Evolutionary conservation across 441 rosid genomes (phyloP).

Genomic region (Flueggea neowawraea): DNA sequence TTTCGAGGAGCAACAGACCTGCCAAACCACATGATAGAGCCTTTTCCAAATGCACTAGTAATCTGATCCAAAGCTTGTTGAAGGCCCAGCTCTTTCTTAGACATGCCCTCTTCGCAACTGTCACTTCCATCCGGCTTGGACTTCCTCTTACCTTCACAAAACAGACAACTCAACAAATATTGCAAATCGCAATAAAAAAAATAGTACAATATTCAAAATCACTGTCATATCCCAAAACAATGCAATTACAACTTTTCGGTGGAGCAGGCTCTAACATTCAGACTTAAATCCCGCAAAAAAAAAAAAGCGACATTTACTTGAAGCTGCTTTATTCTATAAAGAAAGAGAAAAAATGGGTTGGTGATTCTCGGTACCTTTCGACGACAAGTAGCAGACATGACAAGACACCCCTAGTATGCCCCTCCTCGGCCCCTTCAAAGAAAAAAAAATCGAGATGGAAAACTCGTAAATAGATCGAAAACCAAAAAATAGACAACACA

Average conservation of each 20-base stretch:
- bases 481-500: not conserved
- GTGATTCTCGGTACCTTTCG: constrained; percentile 72
- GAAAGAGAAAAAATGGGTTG: not conserved
- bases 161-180: not conserved
- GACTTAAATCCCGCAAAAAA: too few species aligned
- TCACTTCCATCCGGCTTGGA: constrained; percentile 76
- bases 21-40: constrained; percentile 97
- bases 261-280: too few species aligned
- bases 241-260: too few species aligned
- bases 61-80: constrained; percentile 91
- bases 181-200: not conserved
- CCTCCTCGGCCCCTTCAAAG: not conserved
- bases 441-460: not conserved
- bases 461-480: too few species aligned
- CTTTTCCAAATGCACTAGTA: constrained; percentile 75
- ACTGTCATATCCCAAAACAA: too few species aligned
- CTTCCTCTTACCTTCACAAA: constrained; percentile 54
- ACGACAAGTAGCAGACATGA: constrained; percentile 49
- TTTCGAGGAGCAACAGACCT: constrained; percentile 55
- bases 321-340: not conserved
- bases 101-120: constrained; percentile 64
- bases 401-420: constrained; percentile 42
- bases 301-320: too few species aligned
- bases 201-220: too few species aligned
- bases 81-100: constrained; percentile 85